Conservation (phyloP, 257 asterid species). For the Solanum chiquidenum region DNA sequence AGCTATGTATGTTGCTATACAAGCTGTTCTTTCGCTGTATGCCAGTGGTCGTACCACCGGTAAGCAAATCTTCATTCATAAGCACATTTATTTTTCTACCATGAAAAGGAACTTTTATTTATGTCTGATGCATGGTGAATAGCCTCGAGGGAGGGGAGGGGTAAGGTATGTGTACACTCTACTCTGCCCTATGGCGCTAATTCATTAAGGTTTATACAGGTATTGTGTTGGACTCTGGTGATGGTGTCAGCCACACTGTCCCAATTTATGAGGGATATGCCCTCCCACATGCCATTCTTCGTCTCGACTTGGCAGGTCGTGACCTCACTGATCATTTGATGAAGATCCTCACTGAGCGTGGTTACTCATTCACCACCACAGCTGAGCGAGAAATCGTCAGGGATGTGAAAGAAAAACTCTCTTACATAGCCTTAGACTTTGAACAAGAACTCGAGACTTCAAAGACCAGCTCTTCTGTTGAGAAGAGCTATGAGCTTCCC, state of each 20-base stretch:
- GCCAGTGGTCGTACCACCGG: slow-evolving; percentile 97
- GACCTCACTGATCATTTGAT: slow-evolving; percentile 28
- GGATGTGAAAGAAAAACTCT: slow-evolving; percentile 29
- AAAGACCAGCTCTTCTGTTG: slow-evolving; percentile 27
- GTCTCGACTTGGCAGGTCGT: slow-evolving; percentile 39
- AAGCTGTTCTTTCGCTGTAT: slow-evolving; percentile 81
- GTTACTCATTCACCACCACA: slow-evolving; percentile 26
- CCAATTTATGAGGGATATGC: slow-evolving; percentile 37
- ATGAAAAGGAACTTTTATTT: too few species aligned
- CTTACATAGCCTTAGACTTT: slow-evolving; percentile 32
- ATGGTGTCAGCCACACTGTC: slow-evolving; percentile 37
- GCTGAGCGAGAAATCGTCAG: slow-evolving; percentile 38
- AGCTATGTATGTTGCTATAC: slow-evolving; percentile 93
- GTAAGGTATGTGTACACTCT: neutral
- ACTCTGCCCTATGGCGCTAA: neutral
- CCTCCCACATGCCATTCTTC: slow-evolving; percentile 32
- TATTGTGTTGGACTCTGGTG: slow-evolving; percentile 39
- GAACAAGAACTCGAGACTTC: slow-evolving; percentile 30
- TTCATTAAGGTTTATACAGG: slow-evolving; percentile 8
- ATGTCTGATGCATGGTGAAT: neutral
- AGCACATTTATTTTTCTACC: too few species aligned
- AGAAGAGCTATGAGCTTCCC: slow-evolving; percentile 32
- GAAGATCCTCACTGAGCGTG: slow-evolving; percentile 37
- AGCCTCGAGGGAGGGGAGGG: neutral
- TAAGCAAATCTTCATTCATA: slow-evolving; percentile 20